Percentiles rank a stretch among this genome's conserved stretches.
Evolutionary conservation across 495 filamentous ascomycete genomes (phyloP).

Genomic region (Daldinia decipiens): DNA sequence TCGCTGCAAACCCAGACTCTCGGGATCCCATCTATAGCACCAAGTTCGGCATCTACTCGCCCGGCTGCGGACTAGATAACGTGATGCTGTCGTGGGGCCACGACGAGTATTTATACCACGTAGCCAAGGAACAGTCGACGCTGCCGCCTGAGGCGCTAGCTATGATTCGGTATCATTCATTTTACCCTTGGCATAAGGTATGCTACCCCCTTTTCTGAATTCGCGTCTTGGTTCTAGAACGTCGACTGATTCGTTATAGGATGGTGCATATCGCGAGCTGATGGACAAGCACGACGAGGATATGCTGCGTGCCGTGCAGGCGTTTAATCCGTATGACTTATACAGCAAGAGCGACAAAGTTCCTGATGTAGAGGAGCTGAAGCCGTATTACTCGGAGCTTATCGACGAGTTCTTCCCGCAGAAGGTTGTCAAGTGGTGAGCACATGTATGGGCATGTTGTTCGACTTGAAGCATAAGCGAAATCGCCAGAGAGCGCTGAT

Average conservation of each 20-base stretch:
- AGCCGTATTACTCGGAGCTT: constrained; percentile 85
- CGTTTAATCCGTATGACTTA: constrained; percentile 90
- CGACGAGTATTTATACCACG: constrained; percentile 89
- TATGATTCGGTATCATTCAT: constrained; percentile 90
- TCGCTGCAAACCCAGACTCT: constrained; percentile 75
- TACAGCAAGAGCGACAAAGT: constrained; percentile 91
- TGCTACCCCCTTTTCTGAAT: neutral
- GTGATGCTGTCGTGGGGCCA: constrained; percentile 93
- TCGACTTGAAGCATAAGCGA: too few species aligned
- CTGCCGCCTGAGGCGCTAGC: constrained; percentile 83
- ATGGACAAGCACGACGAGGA: constrained; percentile 83
- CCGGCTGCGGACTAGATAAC: constrained; percentile 80
- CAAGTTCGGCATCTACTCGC: constrained; percentile 78
- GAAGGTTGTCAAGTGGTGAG: constrained; percentile 74
- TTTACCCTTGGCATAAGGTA: constrained; percentile 85
- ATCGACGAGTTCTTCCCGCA: constrained; percentile 88
- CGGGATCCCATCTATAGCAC: constrained; percentile 73
- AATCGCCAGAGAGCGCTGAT: too few species aligned
- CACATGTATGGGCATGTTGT: too few species aligned
- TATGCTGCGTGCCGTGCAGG: constrained; percentile 81
- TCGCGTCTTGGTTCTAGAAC: too few species aligned
- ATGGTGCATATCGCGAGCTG: constrained; percentile 78
- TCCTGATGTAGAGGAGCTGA: constrained; percentile 76
- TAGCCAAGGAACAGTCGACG: constrained; percentile 79
- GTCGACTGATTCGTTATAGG: constrained; percentile 31